A percentile compares a stretch with the other conserved stretches of the same genome.
phyloP scores from a whole-genome alignment of 2,329 filamentous ascomycete genomes.

The Zymoseptoria pseudotritici region DNA sequence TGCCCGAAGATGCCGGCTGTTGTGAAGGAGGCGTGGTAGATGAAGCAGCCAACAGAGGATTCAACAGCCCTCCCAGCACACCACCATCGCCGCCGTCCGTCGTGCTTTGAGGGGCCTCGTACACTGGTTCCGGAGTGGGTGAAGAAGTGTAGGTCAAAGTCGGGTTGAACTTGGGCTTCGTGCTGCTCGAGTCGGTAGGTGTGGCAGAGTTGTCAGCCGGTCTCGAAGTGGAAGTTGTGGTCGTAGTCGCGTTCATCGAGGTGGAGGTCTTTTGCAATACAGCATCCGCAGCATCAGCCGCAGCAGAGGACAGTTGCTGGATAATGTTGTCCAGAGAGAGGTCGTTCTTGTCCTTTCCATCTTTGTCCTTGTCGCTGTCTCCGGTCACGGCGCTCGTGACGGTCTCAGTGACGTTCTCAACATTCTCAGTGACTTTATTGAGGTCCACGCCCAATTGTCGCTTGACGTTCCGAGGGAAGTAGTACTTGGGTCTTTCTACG shows the following conservation, averaged over 20 bases:
- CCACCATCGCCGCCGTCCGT: neutral
- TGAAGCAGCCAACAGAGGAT: neutral
- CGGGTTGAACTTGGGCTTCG: conserved; percentile 1
- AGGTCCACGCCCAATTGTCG: conserved; percentile 32
- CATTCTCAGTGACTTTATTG: conserved; percentile 7
- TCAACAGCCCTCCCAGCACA: neutral
- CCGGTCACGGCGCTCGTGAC: neutral
- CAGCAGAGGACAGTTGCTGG: neutral
- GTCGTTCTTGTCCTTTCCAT: neutral
- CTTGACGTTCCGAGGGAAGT: conserved; percentile 42
- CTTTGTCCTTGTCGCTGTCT: neutral
- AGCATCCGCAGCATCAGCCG: neutral
- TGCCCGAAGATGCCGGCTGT: neutral
- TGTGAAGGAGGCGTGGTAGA: neutral
- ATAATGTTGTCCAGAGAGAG: neutral
- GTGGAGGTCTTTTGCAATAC: neutral
- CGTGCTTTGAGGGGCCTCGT: neutral
- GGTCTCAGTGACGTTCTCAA: neutral
- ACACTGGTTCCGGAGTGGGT: neutral
- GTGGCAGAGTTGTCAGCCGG: conserved; percentile 1
- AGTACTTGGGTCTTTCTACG: conserved; percentile 36
- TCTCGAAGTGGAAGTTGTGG: neutral
- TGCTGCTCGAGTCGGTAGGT: neutral
- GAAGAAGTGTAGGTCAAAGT: neutral
- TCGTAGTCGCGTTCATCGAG: neutral